Conservation (phyloP, 306 rosid genomes). For the Lathyrus aphaca region DNA sequence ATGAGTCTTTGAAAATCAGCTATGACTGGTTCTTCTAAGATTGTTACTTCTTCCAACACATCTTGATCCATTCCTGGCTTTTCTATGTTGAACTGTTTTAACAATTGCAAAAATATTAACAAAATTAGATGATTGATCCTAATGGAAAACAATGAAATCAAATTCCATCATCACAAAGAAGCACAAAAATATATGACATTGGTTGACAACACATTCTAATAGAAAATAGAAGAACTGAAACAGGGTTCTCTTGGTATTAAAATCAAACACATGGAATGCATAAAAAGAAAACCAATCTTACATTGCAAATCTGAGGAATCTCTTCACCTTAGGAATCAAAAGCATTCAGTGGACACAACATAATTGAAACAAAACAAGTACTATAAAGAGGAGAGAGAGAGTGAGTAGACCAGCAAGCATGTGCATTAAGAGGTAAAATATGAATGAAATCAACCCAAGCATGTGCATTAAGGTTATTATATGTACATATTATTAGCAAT, state of each 20-base stretch:
- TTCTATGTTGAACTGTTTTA: constrained; percentile 82
- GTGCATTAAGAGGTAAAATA: constrained; percentile 87
- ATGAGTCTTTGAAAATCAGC: constrained; percentile 81
- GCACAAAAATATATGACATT: not conserved
- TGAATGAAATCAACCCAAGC: constrained; percentile 47
- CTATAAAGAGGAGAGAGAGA: constrained; percentile 32
- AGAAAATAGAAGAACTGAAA: not conserved
- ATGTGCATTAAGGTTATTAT: not conserved
- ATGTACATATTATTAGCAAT: not conserved
- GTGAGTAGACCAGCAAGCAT: constrained; percentile 67
- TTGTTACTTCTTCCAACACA: constrained; percentile 79
- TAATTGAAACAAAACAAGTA: constrained; percentile 37
- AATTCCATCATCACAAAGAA: constrained; percentile 40
- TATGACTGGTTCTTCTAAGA: constrained; percentile 71
- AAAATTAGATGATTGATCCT: constrained; percentile 14
- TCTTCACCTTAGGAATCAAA: constrained; percentile 61
- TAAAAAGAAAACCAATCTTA: constrained; percentile 25
- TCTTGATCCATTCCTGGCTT: constrained; percentile 83
- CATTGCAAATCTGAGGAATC: constrained; percentile 81
- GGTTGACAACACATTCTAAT: not conserved
- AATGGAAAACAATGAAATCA: not conserved
- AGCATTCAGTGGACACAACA: constrained; percentile 43
- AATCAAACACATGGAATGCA: constrained; percentile 8
- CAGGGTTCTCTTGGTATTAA: not conserved
- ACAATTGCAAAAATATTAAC: constrained; percentile 4